Evolutionary conservation across 2,329 filamentous ascomycete species (phyloP).

Genomic region (Diplocarpon mali): DNA sequence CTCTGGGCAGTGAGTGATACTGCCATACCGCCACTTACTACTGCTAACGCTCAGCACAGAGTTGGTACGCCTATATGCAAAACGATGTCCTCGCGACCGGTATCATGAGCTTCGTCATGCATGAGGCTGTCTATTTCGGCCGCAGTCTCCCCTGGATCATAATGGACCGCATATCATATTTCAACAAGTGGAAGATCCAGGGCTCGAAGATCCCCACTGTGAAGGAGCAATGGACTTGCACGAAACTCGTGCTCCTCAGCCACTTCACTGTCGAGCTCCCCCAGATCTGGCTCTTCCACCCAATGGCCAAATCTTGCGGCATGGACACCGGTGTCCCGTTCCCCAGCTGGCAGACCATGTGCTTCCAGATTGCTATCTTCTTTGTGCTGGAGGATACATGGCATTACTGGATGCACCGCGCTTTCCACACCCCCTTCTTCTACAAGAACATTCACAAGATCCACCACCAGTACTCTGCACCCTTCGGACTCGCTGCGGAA

Average conservation of each 20-base stretch:
- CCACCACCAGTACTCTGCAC: conserved; percentile 96
- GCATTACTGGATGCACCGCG: conserved; percentile 96
- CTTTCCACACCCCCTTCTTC: conserved; percentile 84
- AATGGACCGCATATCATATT: conserved; percentile 76
- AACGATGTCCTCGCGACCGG: conserved; percentile 95
- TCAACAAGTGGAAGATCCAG: conserved; percentile 93
- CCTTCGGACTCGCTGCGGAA: conserved; percentile 91
- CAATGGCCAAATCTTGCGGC: conserved; percentile 84
- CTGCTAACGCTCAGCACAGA: conserved; percentile 30
- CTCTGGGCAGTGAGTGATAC: conserved; percentile 64
- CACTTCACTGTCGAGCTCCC: conserved; percentile 98
- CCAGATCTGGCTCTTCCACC: conserved; percentile 99
- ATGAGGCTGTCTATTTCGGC: conserved; percentile 92
- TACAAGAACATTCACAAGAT: conserved; percentile 99
- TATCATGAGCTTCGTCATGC: conserved; percentile 94
- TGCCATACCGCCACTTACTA: conserved; percentile 5
- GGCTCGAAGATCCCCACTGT: conserved; percentile 76
- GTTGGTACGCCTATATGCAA: conserved; percentile 97
- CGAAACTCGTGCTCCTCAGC: conserved; percentile 80
- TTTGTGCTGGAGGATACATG: conserved; percentile 94
- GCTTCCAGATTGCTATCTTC: conserved; percentile 82
- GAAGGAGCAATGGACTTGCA: conserved; percentile 90
- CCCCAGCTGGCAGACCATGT: conserved; percentile 75
- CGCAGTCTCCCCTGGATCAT: conserved; percentile 81
- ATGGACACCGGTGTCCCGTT: conserved; percentile 84